Base-by-base conservation (phyloP, 192 early-diverging fungal genomes). In the Funneliformis mosseae region DNA sequence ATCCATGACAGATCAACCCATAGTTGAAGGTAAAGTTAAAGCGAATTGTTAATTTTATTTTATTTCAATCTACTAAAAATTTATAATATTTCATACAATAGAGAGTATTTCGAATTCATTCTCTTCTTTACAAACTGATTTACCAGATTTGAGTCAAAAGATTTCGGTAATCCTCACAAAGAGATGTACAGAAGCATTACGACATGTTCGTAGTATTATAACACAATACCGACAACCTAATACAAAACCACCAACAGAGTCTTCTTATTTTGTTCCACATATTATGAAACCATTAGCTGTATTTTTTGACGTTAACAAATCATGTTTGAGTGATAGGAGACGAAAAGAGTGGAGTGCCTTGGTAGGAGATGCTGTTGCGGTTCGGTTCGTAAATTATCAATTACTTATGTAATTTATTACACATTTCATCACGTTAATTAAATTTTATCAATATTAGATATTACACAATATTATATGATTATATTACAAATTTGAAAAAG, bases 191-290 rank as follows among this genome's bases (percentile, higher is more conserved):
- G 86, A 89, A 61, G 76, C 76, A 6, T 71, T 88, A 28, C 77
- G 80, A 23, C 84, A 83, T 23, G 81, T 89, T 11, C 80, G 82
- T 60, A 79, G 72, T 21, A 84, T 91, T 59, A 83, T 70, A 12
- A 67, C 75, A 41, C 83, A 87, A 45, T 85, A 84, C 59, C 66
- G 87, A 28, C 82, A 87, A 45, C 83, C 86, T 18, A 88, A 88
- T 66, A 82, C 79, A 23, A 79, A 79, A 1, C 81, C 85, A 3
- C 90, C 90, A 16, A 82, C 50, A 3, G 88, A 89, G 67, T 79
- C 85, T 23, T 90, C 89, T 18, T 82, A 84, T 4, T 91, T 89
- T 81, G 86, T 91, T 14, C 76, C 87, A 4, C 71, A 83, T 50
- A 84, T 91, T 16, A 76, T 91, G 42, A 82, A 82, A 39, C 90